phyloP scores from a whole-genome alignment of 2,329 filamentous ascomycete genomes.

The Pestalotiopsis sp. region DNA sequence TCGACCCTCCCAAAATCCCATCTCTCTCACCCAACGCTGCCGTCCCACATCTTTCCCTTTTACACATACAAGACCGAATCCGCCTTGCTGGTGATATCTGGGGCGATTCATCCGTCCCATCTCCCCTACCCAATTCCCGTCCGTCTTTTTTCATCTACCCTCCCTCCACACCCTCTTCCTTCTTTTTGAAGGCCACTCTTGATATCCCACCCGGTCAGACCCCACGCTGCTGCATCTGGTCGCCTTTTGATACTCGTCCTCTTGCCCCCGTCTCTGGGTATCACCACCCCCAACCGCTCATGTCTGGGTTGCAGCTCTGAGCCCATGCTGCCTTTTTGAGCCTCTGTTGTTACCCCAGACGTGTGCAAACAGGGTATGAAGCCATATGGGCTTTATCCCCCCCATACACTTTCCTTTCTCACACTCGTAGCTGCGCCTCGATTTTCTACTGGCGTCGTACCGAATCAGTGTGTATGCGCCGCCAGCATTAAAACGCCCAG shows the following conservation, averaged over 20 bases:
- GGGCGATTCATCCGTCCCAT: constrained; percentile 1
- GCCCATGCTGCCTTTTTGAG: constrained; percentile 23
- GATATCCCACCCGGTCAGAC: neutral
- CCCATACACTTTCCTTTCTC: constrained; percentile 19
- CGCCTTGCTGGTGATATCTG: constrained; percentile 16
- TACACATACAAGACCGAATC: constrained; percentile 16
- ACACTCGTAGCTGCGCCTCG: constrained; percentile 24
- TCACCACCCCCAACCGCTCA: constrained; percentile 9
- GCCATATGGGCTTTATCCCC: constrained; percentile 29
- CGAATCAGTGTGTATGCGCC: constrained; percentile 35
- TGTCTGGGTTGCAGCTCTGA: constrained; percentile 13
- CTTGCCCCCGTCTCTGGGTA: neutral
- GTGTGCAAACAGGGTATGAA: constrained; percentile 25
- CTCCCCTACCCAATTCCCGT: constrained; percentile 8
- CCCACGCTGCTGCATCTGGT: neutral
- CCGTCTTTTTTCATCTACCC: constrained; percentile 14
- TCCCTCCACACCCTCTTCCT: constrained; percentile 1
- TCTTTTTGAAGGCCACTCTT: constrained; percentile 16
- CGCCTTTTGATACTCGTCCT: neutral
- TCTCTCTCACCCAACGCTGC: constrained; percentile 15
- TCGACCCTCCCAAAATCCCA: constrained; percentile 18
- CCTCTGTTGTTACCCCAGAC: constrained; percentile 22
- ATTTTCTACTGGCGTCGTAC: constrained; percentile 31
- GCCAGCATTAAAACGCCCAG: constrained; percentile 34
- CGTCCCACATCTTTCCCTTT: constrained; percentile 21